Conservation (phyloP, 176 grass and related monocot species). For the Otatea glauca region DNA sequence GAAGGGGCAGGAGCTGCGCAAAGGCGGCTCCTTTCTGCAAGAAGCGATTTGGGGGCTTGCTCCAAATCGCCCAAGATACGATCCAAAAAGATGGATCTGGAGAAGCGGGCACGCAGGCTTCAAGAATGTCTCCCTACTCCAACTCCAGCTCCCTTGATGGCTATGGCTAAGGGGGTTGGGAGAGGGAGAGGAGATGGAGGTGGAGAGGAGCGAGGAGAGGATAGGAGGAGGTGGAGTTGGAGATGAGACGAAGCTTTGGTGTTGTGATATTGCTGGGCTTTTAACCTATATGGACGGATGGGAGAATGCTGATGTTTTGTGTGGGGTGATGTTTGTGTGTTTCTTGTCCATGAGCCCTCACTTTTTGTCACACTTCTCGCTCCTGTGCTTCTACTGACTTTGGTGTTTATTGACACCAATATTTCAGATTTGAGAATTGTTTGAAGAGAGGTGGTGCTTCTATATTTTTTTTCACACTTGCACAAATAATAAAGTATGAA, state of each 20-base stretch:
- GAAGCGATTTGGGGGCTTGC: slow-evolving; percentile 41
- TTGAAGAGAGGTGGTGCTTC: no score
- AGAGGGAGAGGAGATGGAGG: neutral
- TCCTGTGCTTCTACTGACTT: neutral
- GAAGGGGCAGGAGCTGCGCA: slow-evolving; percentile 42
- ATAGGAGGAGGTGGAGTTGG: slow-evolving; percentile 31
- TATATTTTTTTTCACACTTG: no score
- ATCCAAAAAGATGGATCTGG: slow-evolving; percentile 52
- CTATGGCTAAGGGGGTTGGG: slow-evolving; percentile 28
- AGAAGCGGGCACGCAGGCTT: slow-evolving; percentile 17
- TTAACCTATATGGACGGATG: slow-evolving; percentile 62
- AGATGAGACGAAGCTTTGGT: slow-evolving; percentile 9
- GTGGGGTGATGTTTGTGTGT: neutral
- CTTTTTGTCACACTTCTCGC: neutral
- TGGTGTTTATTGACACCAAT: no score
- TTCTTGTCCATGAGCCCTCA: neutral
- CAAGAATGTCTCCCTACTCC: slow-evolving; percentile 42
- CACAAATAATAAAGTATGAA: no score
- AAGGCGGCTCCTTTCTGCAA: slow-evolving; percentile 44
- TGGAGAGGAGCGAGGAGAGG: neutral
- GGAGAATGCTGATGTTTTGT: slow-evolving; percentile 12
- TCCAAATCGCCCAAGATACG: slow-evolving; percentile 44
- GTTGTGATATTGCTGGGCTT: slow-evolving; percentile 46
- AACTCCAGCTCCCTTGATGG: neutral
- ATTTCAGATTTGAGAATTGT: no score